Percentiles rank a stretch among this genome's conserved stretches.
phyloP scores from a whole-genome alignment of 176 grass and related monocot genomes.

The Aegilops tauschii region DNA sequence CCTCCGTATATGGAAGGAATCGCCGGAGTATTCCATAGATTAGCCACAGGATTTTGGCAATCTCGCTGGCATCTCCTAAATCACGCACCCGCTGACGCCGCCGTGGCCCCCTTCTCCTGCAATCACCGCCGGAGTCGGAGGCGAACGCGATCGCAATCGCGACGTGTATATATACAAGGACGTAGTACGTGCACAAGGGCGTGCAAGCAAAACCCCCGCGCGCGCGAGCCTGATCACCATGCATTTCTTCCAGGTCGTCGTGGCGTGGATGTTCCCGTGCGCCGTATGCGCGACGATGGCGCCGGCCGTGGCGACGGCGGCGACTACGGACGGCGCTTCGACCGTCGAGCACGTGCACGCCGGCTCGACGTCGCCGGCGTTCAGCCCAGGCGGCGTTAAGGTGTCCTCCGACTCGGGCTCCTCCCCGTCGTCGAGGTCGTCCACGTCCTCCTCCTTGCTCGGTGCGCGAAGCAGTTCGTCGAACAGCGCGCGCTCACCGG shows the following conservation, averaged over 20 bases:
- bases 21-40: neutral
- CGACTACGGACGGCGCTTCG: neutral
- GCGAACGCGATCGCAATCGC: neutral
- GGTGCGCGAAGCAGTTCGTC: neutral
- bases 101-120: neutral
- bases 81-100: neutral
- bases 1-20: neutral
- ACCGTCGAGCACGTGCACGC: neutral
- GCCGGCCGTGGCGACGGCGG: neutral
- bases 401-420: neutral
- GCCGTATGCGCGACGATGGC: neutral
- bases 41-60: neutral
- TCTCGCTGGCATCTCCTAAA: neutral
- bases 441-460: neutral
- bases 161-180: neutral
- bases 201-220: neutral
- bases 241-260: conserved; percentile 2
- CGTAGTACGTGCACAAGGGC: neutral
- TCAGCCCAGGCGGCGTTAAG: neutral
- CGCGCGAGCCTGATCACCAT: neutral
- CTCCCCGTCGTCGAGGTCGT: conserved; percentile 7
- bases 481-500: neutral
- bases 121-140: neutral
- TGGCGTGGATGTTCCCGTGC: conserved; percentile 31
- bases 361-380: neutral